Conservation (phyloP, 2,329 filamentous ascomycete genomes). For the Fusarium palustre region DNA sequence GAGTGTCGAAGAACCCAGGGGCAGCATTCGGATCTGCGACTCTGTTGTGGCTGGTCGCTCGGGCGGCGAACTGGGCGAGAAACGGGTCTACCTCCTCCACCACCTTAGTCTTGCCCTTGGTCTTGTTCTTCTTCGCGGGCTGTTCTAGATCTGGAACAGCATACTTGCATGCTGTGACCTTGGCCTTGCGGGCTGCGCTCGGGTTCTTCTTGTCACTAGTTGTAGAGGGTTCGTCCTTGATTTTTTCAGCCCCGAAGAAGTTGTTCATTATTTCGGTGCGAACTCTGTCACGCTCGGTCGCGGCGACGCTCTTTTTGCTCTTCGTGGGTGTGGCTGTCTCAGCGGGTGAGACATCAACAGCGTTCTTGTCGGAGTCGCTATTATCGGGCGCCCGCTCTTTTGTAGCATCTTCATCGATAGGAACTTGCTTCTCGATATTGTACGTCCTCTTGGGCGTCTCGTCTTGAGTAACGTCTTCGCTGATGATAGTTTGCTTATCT, state of each 20-base stretch:
- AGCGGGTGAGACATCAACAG: neutral
- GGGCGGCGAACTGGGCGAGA: conserved; percentile 11
- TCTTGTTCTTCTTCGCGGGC: neutral
- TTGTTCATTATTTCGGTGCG: neutral
- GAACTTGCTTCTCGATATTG: neutral
- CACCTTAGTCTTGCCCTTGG: neutral
- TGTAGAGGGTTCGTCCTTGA: neutral
- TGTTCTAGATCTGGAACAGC: conserved; percentile 1
- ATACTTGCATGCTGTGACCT: neutral
- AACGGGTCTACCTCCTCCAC: conserved; percentile 3
- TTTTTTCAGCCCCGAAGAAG: neutral
- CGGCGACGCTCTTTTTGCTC: neutral
- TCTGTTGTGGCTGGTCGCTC: conserved; percentile 8
- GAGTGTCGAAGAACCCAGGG: conserved; percentile 15
- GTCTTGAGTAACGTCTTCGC: neutral
- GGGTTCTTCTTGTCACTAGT: neutral
- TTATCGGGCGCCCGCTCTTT: neutral
- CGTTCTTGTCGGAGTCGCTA: neutral
- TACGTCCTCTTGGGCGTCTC: neutral
- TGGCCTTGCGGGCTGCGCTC: neutral
- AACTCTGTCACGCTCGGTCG: neutral
- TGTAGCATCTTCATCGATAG: neutral
- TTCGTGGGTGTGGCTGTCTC: neutral
- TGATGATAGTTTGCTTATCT: neutral
- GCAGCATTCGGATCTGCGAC: neutral